Conservation (phyloP, 1,284 basidiomycete species). For the Gastroboletus turbinatus region DNA sequence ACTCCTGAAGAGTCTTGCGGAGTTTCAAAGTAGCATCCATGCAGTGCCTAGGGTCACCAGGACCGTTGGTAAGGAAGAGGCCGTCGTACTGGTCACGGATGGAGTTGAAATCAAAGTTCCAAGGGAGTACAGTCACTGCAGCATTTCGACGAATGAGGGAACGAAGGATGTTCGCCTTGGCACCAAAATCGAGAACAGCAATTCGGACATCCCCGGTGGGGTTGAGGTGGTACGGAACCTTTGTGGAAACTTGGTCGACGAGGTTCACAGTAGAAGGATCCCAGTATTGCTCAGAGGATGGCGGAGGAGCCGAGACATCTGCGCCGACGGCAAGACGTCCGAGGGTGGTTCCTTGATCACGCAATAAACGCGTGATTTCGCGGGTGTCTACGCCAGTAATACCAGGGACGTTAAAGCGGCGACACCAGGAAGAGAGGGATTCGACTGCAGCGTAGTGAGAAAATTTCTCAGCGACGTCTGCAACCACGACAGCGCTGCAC, state of each 20-base stretch:
- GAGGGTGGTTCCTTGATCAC: constrained; percentile 96
- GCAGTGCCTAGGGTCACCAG: constrained; percentile 91
- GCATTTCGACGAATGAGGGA: constrained; percentile 89
- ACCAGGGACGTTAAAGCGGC: constrained; percentile 86
- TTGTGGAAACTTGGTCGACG: constrained; percentile 90
- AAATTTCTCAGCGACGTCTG: constrained; percentile 92
- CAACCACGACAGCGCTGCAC: constrained; percentile 91
- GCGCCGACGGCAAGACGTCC: constrained; percentile 86
- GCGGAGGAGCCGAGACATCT: constrained; percentile 65
- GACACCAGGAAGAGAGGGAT: constrained; percentile 92
- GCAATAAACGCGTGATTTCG: constrained; percentile 90
- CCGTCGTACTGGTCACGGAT: constrained; percentile 92
- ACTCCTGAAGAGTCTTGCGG: constrained; percentile 80
- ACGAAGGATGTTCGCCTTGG: constrained; percentile 96
- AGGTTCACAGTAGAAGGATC: constrained; percentile 93
- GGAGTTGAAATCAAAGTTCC: constrained; percentile 95
- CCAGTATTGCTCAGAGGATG: constrained; percentile 76
- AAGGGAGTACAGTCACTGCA: constrained; percentile 92
- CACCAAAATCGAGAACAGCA: constrained; percentile 95
- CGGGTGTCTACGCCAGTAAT: constrained; percentile 98
- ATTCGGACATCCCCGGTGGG: constrained; percentile 86
- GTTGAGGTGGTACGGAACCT: constrained; percentile 84
- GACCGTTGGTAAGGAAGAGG: constrained; percentile 95
- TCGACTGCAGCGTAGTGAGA: constrained; percentile 95
- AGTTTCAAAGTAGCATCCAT: constrained; percentile 83